Conservation (phyloP, 1,284 basidiomycete species). For the Pseudomicrostroma phylloplanum region DNA sequence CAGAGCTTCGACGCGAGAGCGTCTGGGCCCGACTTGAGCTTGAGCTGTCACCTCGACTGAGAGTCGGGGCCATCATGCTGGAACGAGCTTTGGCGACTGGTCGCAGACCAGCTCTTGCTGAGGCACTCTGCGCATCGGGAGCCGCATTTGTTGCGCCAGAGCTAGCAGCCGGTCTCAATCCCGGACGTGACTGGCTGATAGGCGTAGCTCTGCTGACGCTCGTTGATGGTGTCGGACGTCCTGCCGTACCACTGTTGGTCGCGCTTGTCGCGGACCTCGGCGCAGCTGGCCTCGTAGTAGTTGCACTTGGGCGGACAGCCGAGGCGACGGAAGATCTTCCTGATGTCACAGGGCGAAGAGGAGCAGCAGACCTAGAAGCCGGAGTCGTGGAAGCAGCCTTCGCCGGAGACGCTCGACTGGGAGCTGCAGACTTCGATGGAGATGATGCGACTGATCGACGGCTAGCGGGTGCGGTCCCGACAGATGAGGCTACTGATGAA, state of each 20-base stretch:
- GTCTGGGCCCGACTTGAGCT: no score
- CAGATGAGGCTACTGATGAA: not conserved
- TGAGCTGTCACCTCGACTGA: no score
- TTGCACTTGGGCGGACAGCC: no score
- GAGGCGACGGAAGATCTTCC: conserved; percentile 6
- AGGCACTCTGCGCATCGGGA: conserved; percentile 22
- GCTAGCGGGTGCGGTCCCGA: not conserved
- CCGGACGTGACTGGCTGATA: not conserved
- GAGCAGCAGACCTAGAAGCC: conserved; percentile 14
- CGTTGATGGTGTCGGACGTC: not conserved
- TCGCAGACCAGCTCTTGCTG: conserved; percentile 30
- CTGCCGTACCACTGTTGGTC: not conserved
- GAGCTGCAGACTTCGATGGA: conserved; percentile 5
- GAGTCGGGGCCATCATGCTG: conserved; percentile 21
- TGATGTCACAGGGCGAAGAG: conserved; percentile 15
- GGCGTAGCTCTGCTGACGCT: not conserved
- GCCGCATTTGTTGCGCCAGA: not conserved
- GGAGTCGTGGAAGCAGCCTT: conserved; percentile 16
- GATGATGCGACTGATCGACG: not conserved
- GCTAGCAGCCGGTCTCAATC: not conserved
- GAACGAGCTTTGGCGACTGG: conserved; percentile 27
- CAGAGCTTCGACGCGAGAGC: no score
- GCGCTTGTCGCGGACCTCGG: conserved; percentile 10
- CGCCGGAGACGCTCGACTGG: conserved; percentile 18
- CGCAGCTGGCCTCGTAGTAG: conserved; percentile 18